Conservation (phyloP, 768 basidiomycete species). For the Wakefieldia striispora region DNA sequence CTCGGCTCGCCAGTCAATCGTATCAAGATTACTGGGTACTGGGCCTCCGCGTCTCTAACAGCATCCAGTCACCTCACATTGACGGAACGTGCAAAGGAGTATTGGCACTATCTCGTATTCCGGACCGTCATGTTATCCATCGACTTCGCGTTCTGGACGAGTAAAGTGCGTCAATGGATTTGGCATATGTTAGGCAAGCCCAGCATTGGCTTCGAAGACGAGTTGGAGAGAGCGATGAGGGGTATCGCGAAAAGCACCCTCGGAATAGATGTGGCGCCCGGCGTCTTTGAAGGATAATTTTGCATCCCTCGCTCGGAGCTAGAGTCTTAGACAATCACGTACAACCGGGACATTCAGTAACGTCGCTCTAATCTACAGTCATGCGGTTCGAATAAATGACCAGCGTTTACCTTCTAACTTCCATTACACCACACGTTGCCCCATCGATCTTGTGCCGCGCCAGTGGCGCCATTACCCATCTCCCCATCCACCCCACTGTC, state of each 20-base stretch:
- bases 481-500: slow-evolving; percentile 50
- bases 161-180: slow-evolving; percentile 51
- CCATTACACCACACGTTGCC: slow-evolving; percentile 78
- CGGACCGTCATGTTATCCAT: slow-evolving; percentile 59
- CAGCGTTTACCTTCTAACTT: slow-evolving; percentile 4
- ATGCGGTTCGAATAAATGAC: neutral
- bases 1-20: slow-evolving; percentile 87
- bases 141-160: slow-evolving; percentile 71
- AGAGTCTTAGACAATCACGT: neutral
- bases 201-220: slow-evolving; percentile 69
- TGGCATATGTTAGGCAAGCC: slow-evolving; percentile 39
- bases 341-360: neutral
- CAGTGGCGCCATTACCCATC: slow-evolving; percentile 49
- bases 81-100: slow-evolving; percentile 45
- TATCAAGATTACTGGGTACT: slow-evolving; percentile 84
- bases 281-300: slow-evolving; percentile 49
- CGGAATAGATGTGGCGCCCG: slow-evolving; percentile 68
- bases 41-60: slow-evolving; percentile 69
- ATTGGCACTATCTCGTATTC: slow-evolving; percentile 63
- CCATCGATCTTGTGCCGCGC: slow-evolving; percentile 58
- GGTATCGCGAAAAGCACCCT: slow-evolving; percentile 76
- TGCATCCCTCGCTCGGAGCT: neutral
- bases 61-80: slow-evolving; percentile 43
- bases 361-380: neutral
- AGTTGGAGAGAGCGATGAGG: slow-evolving; percentile 72